phyloP scores from a whole-genome alignment of 1,139 yeast species.

The Suhomyces taliae region DNA sequence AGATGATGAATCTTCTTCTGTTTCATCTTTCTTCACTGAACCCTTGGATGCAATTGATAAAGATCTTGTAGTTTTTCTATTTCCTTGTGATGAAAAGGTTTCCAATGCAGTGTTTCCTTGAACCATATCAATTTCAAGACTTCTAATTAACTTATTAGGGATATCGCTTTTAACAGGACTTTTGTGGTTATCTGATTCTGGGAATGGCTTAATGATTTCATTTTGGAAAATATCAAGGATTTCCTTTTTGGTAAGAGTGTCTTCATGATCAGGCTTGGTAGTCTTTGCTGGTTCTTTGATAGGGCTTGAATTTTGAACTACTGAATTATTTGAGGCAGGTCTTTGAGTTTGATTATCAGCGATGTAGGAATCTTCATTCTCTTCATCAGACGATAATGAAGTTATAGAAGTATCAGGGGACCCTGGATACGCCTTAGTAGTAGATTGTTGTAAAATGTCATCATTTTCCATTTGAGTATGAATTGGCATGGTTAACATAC shows the following conservation, averaged over 20 bases:
- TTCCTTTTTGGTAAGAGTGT: constrained; percentile 25
- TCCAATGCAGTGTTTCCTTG: constrained; percentile 10
- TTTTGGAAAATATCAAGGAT: constrained; percentile 25
- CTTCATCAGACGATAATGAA: constrained; percentile 5
- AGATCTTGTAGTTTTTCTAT: background rate
- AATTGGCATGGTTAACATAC: constrained; percentile 52
- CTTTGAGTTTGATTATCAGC: background rate
- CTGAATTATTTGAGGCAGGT: background rate
- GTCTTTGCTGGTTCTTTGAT: background rate
- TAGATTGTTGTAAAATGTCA: constrained; percentile 4
- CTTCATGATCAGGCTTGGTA: constrained; percentile 3
- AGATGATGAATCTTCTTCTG: background rate
- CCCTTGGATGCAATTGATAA: background rate
- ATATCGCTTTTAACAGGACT: constrained; percentile 17
- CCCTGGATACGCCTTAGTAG: background rate
- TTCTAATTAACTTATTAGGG: constrained; percentile 15
- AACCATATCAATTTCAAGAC: constrained; percentile 26
- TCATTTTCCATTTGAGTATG: constrained; percentile 14
- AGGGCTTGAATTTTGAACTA: background rate
- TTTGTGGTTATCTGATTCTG: constrained; percentile 7
- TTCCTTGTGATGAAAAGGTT: background rate
- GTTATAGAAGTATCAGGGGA: constrained; percentile 2
- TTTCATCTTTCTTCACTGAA: background rate
- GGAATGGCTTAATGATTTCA: constrained; percentile 15
- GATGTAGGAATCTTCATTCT: background rate